Base-by-base conservation (phyloP, 2,329 filamentous ascomycete species). In the Amauroascus niger region DNA sequence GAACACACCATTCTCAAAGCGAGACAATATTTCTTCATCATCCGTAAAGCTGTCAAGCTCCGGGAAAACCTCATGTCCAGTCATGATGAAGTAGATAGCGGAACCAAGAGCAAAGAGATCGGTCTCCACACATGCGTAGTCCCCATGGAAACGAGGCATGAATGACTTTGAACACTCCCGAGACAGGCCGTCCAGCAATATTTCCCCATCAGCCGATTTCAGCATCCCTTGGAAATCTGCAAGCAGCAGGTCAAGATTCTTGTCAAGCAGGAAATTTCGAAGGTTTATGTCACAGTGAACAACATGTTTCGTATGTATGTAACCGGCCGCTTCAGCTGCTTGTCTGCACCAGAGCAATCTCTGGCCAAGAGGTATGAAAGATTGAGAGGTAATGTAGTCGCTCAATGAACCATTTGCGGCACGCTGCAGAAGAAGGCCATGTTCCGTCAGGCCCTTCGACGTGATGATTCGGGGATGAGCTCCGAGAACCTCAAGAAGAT, bases 231-330 rank as follows among this genome's bases (percentile, higher is more conserved):
- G 39, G 22, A 51, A 51, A 20, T 51, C 48, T 2, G 39, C 6
- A 22, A 43, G 39, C 16, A 9, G 39, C 52, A 72, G 61, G 55
- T 67, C 56, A 26, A 71, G 61, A 45, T 61, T 44, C 24, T 61
- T 58, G 55, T 71, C 67, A 18, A 73, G 57, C 0, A 72, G 60
- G 52, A 72, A 67, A 57, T 73, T 71, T 46, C 64, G 66, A 2
- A 69, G 68, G 55, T 66, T 64, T 33, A 73, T 60, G 56, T 74
- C 69, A 59, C 64, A 69, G 56, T 73, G 71, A 56, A 72, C 64
- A n/a, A 72, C 62, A n/a, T 62, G 58, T 54, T 63, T 63, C 6
- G 57, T 62, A 61, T 74, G 71, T 33, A 73, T 53, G 43, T 67
- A 59, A 43, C 58, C 58, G 28, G 72, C 52, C 5, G 63, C 68